phyloP scores from a whole-genome alignment of 352 stramenopile species.

The Sclerospora graminicola region DNA sequence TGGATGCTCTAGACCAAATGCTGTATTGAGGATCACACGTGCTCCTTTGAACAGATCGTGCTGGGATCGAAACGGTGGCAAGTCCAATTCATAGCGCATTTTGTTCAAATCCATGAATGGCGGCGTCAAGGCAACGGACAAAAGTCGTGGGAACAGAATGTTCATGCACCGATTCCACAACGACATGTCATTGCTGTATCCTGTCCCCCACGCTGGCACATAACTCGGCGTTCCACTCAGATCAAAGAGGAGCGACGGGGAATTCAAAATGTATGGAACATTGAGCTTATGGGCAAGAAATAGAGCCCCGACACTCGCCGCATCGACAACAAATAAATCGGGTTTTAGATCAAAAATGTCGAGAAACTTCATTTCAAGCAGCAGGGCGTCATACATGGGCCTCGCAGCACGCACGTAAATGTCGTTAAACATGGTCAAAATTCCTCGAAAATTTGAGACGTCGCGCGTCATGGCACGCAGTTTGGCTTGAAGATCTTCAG shows the following conservation, averaged over 20 bases:
- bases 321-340: constrained; percentile 71
- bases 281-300: constrained; percentile 69
- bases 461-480: constrained; percentile 74
- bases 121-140: constrained; percentile 80
- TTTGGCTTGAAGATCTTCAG: constrained; percentile 55
- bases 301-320: constrained; percentile 71
- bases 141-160: constrained; percentile 75
- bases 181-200: constrained; percentile 74
- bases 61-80: constrained; percentile 70
- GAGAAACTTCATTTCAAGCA: constrained; percentile 30
- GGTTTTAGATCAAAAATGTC: constrained; percentile 17
- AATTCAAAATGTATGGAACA: constrained; percentile 76
- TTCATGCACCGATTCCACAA: constrained; percentile 87
- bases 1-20: constrained; percentile 75
- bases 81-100: constrained; percentile 61
- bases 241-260: constrained; percentile 79
- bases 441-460: constrained; percentile 74
- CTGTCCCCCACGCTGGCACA: constrained; percentile 76
- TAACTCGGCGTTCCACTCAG: constrained; percentile 61
- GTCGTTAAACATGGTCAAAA: constrained; percentile 85
- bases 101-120: constrained; percentile 87
- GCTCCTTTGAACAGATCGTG: constrained; percentile 83
- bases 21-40: constrained; percentile 83
- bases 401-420: constrained; percentile 70
- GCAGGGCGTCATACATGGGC: constrained; percentile 69